A percentile compares a stretch with the other conserved stretches of the same genome.
Conservation (phyloP, 1,284 basidiomycete genomes). For the Cutaneotrichosporon spelunceum region DNA sequence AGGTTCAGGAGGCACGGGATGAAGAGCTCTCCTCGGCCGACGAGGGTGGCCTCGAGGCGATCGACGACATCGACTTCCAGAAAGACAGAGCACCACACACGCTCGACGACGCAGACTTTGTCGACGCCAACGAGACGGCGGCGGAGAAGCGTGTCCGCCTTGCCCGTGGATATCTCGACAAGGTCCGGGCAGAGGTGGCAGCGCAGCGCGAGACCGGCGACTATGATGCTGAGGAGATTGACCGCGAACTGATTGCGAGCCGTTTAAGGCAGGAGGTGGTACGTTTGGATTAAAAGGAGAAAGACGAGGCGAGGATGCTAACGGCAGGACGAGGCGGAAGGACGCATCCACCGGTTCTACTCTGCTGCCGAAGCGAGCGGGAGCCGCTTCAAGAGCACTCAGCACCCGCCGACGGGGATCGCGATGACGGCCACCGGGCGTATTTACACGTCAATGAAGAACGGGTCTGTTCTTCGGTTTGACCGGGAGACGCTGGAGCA, state of each 20-base stretch:
- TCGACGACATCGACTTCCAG: conserved; percentile 73
- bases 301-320: background rate
- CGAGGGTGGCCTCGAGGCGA: conserved; percentile 54
- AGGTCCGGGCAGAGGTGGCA: conserved; percentile 66
- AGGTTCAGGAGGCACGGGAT: conserved; percentile 51
- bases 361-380: background rate
- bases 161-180: conserved; percentile 85
- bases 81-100: conserved; percentile 55
- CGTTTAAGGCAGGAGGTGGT: conserved; percentile 82
- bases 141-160: conserved; percentile 88
- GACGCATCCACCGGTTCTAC: conserved; percentile 55
- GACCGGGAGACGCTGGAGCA: conserved; percentile 30
- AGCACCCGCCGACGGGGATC: conserved; percentile 17
- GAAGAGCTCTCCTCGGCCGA: conserved; percentile 66
- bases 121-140: conserved; percentile 74
- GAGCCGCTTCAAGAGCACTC: conserved; percentile 15
- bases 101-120: conserved; percentile 67
- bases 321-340: conserved; percentile 47
- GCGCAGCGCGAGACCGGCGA: conserved; percentile 63
- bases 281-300: conserved; percentile 32
- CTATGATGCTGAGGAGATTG: conserved; percentile 89
- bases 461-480: conserved; percentile 79
- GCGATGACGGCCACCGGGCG: conserved; percentile 16
- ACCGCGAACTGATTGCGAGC: conserved; percentile 84
- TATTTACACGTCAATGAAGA: conserved; percentile 67